Percentiles rank a stretch among this genome's conserved stretches.
These are phyloP conservation scores for Tuber calosporum DNA, from an alignment of 495 filamentous ascomycete species.

Conservation along the genomic window DNA sequence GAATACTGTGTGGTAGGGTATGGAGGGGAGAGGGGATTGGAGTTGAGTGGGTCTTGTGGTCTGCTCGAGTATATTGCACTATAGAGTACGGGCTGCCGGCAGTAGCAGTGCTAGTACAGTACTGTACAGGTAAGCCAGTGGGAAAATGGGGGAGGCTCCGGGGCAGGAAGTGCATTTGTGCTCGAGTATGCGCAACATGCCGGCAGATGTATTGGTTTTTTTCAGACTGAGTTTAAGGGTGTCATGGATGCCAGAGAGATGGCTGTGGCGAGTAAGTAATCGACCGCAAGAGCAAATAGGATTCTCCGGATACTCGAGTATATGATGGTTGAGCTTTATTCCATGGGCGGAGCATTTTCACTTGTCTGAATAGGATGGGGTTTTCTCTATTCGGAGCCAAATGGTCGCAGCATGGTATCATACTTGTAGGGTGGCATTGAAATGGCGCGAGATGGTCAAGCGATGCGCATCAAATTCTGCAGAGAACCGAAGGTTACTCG, in stretches of 20 bases:
- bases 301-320: background rate
- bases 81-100: background rate
- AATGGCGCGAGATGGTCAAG: background rate
- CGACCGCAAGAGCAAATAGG: background rate
- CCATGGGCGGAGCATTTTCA: background rate
- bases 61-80: background rate
- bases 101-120: background rate
- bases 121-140: too few species aligned
- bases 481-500: background rate
- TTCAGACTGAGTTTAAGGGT: background rate
- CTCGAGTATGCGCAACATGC: background rate
- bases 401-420: background rate
- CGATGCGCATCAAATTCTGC: background rate
- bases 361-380: background rate
- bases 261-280: background rate
- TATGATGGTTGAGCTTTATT: background rate
- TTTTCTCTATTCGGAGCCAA: background rate
- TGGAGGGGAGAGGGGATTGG: background rate
- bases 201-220: background rate
- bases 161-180: background rate
- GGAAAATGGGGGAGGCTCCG: background rate
- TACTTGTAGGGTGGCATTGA: background rate
- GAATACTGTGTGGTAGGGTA: background rate
- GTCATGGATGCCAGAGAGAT: background rate
- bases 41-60: background rate